Conservation (phyloP, 2,329 filamentous ascomycete genomes). For the Falciphora oryzae region DNA sequence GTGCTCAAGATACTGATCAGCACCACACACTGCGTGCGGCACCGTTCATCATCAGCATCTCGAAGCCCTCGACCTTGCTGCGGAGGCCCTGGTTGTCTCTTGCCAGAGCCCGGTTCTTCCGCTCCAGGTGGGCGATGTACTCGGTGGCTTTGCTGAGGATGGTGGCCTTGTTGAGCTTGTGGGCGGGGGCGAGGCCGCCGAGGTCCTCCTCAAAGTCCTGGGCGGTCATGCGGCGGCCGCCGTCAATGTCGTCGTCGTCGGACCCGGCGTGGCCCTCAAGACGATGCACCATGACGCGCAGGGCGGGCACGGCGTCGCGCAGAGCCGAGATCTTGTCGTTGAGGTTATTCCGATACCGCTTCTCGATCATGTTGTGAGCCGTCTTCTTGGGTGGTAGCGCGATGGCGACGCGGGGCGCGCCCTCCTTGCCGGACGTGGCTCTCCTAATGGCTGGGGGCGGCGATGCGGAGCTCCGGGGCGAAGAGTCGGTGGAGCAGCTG, state of each 20-base stretch:
- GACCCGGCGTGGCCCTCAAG: conserved; percentile 33
- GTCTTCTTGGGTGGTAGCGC: conserved; percentile 57
- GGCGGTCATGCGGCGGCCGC: neutral
- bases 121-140: conserved; percentile 30
- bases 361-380: conserved; percentile 81
- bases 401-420: conserved; percentile 8
- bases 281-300: conserved; percentile 39
- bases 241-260: conserved; percentile 26
- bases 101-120: conserved; percentile 31
- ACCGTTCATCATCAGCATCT: conserved; percentile 26
- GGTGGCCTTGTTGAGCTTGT: conserved; percentile 38
- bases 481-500: conserved; percentile 15
- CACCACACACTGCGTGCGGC: conserved; percentile 18
- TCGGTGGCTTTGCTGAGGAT: conserved; percentile 35
- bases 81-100: conserved; percentile 41
- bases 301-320: conserved; percentile 59
- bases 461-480: conserved; percentile 17
- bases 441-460: conserved; percentile 13
- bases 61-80: conserved; percentile 25
- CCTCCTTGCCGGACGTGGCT: conserved; percentile 10
- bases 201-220: conserved; percentile 25
- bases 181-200: conserved; percentile 30
- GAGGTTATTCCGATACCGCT: conserved; percentile 75
- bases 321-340: conserved; percentile 78
- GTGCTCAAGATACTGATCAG: conserved; percentile 8